A percentile compares a stretch with the other conserved stretches of the same genome.
These are phyloP conservation scores for Breynia disticha DNA, from an alignment of 441 rosid genomes.

Conservation along the genomic window DNA sequence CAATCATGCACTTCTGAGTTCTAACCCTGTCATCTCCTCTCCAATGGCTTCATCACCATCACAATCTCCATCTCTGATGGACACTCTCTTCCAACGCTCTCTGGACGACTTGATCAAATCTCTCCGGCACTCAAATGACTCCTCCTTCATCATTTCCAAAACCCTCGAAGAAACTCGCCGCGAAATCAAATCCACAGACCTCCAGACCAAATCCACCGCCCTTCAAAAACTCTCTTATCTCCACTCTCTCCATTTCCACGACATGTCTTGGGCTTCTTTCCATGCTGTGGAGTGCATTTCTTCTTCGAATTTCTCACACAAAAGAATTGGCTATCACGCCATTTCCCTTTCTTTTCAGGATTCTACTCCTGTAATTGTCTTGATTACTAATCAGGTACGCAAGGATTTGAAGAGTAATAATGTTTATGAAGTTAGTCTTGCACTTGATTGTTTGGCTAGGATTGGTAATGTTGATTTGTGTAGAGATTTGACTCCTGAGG, in stretches of 20 bases:
- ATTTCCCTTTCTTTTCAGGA: constrained; percentile 69
- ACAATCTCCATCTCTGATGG: constrained; percentile 54
- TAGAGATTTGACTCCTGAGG: constrained; percentile 69
- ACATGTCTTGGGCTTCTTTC: constrained; percentile 82
- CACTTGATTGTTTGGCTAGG: constrained; percentile 63
- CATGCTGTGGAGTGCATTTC: constrained; percentile 79
- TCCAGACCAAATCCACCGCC: constrained; percentile 65
- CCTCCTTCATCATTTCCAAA: constrained; percentile 47
- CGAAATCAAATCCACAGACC: constrained; percentile 77
- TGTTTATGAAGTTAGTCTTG: constrained; percentile 64
- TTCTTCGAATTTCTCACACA: constrained; percentile 52
- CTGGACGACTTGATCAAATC: constrained; percentile 75
- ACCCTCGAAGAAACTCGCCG: constrained; percentile 68
- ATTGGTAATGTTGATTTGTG: constrained; percentile 71
- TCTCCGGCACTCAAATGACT: constrained; percentile 50
- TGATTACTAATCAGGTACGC: constrained; percentile 68
- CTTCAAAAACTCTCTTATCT: constrained; percentile 75
- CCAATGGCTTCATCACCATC: constrained; percentile 19
- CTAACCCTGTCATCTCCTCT: not conserved
- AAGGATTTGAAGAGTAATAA: constrained; percentile 63
- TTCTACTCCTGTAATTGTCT: constrained; percentile 57
- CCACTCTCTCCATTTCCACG: constrained; percentile 49
- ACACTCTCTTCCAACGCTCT: constrained; percentile 61
- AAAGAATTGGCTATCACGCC: constrained; percentile 63
- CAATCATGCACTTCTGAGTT: too few relatives aligned